Base-by-base conservation (phyloP, 306 rosid species). In the Sechiopsis laciniata region DNA sequence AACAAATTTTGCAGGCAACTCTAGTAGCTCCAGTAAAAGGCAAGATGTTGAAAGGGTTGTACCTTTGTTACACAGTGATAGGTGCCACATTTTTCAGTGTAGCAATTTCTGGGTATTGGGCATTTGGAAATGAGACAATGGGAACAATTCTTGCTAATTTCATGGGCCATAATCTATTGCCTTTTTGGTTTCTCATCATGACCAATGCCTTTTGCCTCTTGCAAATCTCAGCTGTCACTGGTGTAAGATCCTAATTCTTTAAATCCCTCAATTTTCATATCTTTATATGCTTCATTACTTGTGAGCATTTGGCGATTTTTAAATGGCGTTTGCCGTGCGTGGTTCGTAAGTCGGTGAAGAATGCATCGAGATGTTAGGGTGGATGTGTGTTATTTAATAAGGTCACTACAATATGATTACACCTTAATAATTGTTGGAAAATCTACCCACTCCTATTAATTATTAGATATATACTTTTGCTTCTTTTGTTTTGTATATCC, bases 51-150 rank as follows among this genome's bases (percentile, higher is more conserved):
- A 92, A 89, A 83, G 97, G 95, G 59, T 76, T 89, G 10, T 89
- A 91, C 71, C 46, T 92, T 1, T 90, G 96, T 55, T 92, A 85
- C 37, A 17, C 80, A 13, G 96, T 92, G 16, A 80, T 90, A 82
- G 80, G 26, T 20, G 24, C 61, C 10, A 86, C 88, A 15, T 92
- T 62, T 54, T 87, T 82, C 51, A 85, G 83, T 35, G 88, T 87
- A 2, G 89, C 83, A 19, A 84, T 90, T 8, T 85, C 97, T 21
- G 97, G 92, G 10, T 92, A 92, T 82, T 92, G 97, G 96, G 87
- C 91, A 13, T 92, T 90, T 80, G 97, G 97, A 14, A 88, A 88
- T 79, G 72, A 79, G 26, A 74, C 95, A 3, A 29, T 19, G 82
- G 80, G 73, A 66, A 80, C 91, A 8, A 2, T 92, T 83, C 81